A percentile compares a stretch with the other conserved stretches of the same genome.
Evolutionary conservation across 2,329 filamentous ascomycete genomes (phyloP).

Genomic region (Alternaria brassicicola): DNA sequence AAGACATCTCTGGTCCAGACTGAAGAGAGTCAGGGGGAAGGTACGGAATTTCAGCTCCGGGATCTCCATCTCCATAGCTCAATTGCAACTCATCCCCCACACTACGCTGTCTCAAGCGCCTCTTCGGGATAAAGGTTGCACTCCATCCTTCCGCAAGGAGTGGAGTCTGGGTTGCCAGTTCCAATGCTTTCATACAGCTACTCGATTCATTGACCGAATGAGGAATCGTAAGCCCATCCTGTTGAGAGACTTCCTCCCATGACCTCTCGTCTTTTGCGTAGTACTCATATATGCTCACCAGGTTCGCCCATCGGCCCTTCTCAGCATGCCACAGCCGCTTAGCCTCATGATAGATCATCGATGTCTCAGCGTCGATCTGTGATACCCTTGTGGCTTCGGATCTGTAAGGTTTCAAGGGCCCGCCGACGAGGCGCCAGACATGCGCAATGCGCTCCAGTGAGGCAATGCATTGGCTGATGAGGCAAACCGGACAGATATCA

Average conservation of each 20-base stretch:
- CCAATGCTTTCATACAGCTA: not conserved
- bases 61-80: not conserved
- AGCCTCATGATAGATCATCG: not conserved
- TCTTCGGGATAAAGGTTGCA: not conserved
- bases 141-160: constrained; percentile 3
- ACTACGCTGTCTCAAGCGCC: not conserved
- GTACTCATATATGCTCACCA: not conserved
- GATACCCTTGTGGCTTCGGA: not conserved
- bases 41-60: not conserved
- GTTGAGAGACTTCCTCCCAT: not conserved
- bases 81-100: not conserved
- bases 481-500: not conserved
- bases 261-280: not conserved
- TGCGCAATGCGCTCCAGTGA: constrained; percentile 2
- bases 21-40: accelerated
- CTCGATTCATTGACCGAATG: not conserved
- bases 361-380: not conserved
- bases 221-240: not conserved
- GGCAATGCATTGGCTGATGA: constrained; percentile 1
- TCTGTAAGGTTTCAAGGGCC: not conserved
- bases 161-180: not conserved
- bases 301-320: constrained; percentile 2
- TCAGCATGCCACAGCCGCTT: constrained; percentile 2
- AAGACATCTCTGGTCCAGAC: not conserved
- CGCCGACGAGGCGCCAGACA: constrained; percentile 3